Evolutionary conservation across 139 green algal genomes (phyloP).

Genomic region (Nannochloris sp.): DNA sequence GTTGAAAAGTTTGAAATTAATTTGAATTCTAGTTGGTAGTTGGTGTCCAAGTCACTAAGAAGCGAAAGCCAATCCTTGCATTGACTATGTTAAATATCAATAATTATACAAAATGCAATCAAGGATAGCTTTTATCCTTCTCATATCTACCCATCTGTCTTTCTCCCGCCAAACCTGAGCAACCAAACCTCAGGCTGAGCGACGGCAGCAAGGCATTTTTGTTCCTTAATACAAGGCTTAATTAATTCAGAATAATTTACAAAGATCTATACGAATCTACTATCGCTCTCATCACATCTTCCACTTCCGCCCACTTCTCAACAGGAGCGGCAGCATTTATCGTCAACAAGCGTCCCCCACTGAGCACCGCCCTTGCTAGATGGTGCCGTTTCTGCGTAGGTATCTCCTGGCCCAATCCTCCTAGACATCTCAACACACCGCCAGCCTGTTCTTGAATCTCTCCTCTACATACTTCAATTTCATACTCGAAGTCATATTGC

Average conservation of each 20-base stretch:
- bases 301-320: conserved; percentile 13
- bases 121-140: too few relatives aligned
- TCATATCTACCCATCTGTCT: too few relatives aligned
- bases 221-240: background rate
- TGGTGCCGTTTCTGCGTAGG: conserved; percentile 6
- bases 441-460: background rate
- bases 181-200: background rate
- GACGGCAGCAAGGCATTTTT: background rate
- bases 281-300: background rate
- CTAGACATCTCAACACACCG: background rate
- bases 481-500: conserved; percentile 5
- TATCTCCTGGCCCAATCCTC: background rate
- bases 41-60: too few relatives aligned
- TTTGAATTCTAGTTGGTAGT: too few relatives aligned
- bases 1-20: too few relatives aligned
- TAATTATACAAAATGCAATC: too few relatives aligned
- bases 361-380: conserved; percentile 10
- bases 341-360: background rate
- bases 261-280: conserved; percentile 3
- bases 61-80: too few relatives aligned
- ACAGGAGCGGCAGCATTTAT: conserved; percentile 5
- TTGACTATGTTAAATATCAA: too few relatives aligned
- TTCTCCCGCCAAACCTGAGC: too few relatives aligned
- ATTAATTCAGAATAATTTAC: background rate
- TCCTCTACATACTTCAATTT: conserved; percentile 1